Conservation (phyloP, 345 rosid species). For the Cardamine chenopodiifolia region DNA sequence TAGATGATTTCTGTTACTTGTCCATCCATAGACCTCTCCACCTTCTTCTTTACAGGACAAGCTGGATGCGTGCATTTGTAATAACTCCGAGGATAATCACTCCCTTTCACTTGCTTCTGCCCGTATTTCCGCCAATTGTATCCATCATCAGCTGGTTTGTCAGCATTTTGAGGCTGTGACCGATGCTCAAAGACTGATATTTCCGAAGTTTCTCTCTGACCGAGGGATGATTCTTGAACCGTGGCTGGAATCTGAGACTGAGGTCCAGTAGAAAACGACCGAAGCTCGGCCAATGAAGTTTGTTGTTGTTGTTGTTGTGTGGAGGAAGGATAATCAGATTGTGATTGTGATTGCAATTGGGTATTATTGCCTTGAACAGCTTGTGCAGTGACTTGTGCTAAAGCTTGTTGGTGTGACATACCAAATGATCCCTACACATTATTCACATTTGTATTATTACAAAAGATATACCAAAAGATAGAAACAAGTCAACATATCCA, state of each 20-base stretch:
- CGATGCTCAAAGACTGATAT: conserved; percentile 49
- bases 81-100: conserved; percentile 81
- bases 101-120: conserved; percentile 88
- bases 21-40: conserved; percentile 76
- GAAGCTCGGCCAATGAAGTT: conserved; percentile 38
- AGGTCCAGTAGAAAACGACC: conserved; percentile 35
- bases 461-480: background rate
- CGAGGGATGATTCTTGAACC: conserved; percentile 36
- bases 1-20: conserved; percentile 83
- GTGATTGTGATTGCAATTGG: conserved; percentile 37
- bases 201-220: conserved; percentile 47
- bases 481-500: background rate
- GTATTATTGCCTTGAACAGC: conserved; percentile 59
- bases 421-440: conserved; percentile 64
- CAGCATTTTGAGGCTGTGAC: conserved; percentile 49
- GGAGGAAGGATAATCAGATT: conserved; percentile 44
- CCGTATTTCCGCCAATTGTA: conserved; percentile 94
- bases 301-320: conserved; percentile 41
- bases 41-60: conserved; percentile 88
- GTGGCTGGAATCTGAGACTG: conserved; percentile 41
- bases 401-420: conserved; percentile 83
- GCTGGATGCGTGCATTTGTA: conserved; percentile 73
- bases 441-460: conserved; percentile 2
- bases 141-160: conserved; percentile 72
- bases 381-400: conserved; percentile 83